Conservation (phyloP, 2,329 filamentous ascomycete genomes). For the Aspergillus japonicus region DNA sequence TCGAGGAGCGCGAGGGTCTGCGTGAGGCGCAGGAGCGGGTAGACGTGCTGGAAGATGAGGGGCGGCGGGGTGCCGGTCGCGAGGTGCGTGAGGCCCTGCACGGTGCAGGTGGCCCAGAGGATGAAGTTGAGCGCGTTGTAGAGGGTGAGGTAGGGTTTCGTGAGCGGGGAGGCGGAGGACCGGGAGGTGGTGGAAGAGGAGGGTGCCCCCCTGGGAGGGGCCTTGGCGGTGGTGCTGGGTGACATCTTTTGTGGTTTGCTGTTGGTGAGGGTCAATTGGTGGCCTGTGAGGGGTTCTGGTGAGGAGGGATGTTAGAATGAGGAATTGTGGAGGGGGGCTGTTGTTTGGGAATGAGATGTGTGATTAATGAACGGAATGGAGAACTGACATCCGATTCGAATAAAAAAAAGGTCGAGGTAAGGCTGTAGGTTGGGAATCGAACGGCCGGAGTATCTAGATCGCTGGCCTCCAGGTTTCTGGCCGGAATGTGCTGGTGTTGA, state of each 20-base stretch:
- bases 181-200: constrained; percentile 29
- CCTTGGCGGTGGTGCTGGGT: not conserved
- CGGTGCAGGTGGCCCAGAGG: constrained; percentile 76
- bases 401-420: too few relatives aligned
- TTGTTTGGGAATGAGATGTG: too few relatives aligned
- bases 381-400: too few relatives aligned
- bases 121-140: constrained; percentile 80
- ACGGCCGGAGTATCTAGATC: too few relatives aligned
- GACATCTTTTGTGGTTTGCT: not conserved
- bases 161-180: constrained; percentile 48
- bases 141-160: constrained; percentile 66
- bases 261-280: not conserved
- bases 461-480: too few relatives aligned
- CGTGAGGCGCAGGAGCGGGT: constrained; percentile 55
- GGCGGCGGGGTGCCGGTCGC: constrained; percentile 50
- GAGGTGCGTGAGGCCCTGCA: constrained; percentile 62
- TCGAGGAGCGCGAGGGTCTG: constrained; percentile 84
- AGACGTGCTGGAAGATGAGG: constrained; percentile 48
- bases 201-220: not conserved
- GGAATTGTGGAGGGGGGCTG: too few relatives aligned
- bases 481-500: not conserved
- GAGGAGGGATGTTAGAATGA: too few relatives aligned
- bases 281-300: too few relatives aligned
- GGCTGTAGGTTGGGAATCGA: too few relatives aligned
- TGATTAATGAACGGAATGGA: too few relatives aligned